phyloP scores from a whole-genome alignment of 2,329 filamentous ascomycete species.

The Pseudogymnoascus sp. region DNA sequence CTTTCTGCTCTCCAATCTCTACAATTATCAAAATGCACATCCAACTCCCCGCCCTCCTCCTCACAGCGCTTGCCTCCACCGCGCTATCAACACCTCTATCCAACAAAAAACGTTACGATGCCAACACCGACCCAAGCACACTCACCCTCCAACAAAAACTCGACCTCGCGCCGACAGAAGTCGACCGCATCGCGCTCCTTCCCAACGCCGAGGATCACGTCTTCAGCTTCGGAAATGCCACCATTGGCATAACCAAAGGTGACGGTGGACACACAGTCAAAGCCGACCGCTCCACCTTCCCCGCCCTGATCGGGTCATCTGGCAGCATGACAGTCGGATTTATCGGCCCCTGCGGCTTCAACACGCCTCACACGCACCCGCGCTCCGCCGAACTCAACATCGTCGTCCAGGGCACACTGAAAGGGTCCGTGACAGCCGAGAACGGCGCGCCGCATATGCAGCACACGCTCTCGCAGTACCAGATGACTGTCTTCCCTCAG shows the following conservation, averaged over 20 bases:
- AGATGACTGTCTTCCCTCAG: constrained; percentile 27
- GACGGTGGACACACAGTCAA: constrained; percentile 30
- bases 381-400: constrained; percentile 19
- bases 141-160: background rate
- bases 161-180: background rate
- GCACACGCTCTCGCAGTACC: constrained; percentile 13
- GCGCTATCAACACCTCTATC: background rate
- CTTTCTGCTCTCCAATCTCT: background rate
- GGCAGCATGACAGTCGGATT: constrained; percentile 31
- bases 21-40: background rate
- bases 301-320: constrained; percentile 30
- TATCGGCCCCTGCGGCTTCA: constrained; percentile 28
- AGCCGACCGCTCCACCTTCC: constrained; percentile 31
- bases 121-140: background rate
- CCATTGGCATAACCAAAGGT: background rate
- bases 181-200: background rate
- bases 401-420: constrained; percentile 16
- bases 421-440: constrained; percentile 16
- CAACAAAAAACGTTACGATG: background rate
- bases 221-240: background rate
- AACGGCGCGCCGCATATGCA: constrained; percentile 17
- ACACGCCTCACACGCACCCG: constrained; percentile 31
- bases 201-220: background rate
- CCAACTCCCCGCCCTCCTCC: background rate
- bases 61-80: background rate